Percentiles rank a stretch among this genome's conserved stretches.
These are phyloP conservation scores for Rheum nobile DNA, from an alignment of 148 eudicot genomes.

Conservation along the genomic window DNA sequence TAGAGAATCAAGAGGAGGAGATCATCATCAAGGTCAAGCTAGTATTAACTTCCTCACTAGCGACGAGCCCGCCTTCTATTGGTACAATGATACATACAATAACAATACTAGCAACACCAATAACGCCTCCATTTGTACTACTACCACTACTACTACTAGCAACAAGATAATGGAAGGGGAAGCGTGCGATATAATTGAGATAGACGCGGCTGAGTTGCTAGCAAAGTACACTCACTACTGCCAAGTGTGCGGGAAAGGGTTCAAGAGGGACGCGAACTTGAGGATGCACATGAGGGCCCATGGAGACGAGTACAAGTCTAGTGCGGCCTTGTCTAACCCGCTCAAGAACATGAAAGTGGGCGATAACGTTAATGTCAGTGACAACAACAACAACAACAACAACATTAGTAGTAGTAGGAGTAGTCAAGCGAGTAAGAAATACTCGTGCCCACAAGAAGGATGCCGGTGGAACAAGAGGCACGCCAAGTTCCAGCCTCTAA, in stretches of 20 bases:
- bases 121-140: neutral
- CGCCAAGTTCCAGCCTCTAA: conserved; percentile 73
- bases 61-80: conserved; percentile 7
- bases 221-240: conserved; percentile 86
- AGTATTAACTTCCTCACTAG: conserved; percentile 7
- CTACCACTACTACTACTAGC: neutral
- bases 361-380: neutral
- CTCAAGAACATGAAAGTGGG: conserved; percentile 21
- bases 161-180: neutral
- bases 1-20: neutral
- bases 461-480: conserved; percentile 78
- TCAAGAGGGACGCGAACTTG: conserved; percentile 78
- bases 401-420: neutral
- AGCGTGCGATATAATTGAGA: conserved; percentile 41
- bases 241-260: conserved; percentile 77
- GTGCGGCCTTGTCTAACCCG: conserved; percentile 60
- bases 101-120: neutral
- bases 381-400: no score
- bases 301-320: conserved; percentile 80
- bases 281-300: conserved; percentile 98
- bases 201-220: conserved; percentile 50
- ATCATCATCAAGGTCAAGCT: conserved; percentile 1
- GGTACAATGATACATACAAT: conserved; percentile 16
- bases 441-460: conserved; percentile 83
- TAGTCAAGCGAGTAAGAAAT: conserved; percentile 24